Percentiles rank a stretch among this genome's conserved stretches.
Conservation (phyloP, 306 rosid species). For the Trifolium dubium region DNA sequence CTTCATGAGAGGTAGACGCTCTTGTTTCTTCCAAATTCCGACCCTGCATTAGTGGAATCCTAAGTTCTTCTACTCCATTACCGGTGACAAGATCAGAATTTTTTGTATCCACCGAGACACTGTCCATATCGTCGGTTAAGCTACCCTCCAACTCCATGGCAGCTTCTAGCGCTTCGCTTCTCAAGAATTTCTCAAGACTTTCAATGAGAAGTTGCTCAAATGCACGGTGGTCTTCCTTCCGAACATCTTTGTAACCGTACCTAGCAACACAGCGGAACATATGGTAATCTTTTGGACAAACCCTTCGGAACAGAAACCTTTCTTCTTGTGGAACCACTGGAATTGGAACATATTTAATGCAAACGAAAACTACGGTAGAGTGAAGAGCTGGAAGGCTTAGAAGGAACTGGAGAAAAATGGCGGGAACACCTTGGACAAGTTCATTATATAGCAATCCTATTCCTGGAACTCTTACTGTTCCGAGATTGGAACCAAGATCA, state of each 20-base stretch:
- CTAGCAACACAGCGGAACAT: slow-evolving; percentile 94
- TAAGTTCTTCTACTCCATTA: slow-evolving; percentile 58
- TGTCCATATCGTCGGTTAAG: slow-evolving; percentile 54
- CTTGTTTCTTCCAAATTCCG: slow-evolving; percentile 49
- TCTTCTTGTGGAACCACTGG: slow-evolving; percentile 97
- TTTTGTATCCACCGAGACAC: slow-evolving; percentile 48
- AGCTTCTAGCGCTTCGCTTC: slow-evolving; percentile 84
- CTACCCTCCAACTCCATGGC: slow-evolving; percentile 72
- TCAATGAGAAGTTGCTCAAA: slow-evolving; percentile 90
- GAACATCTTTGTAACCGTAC: slow-evolving; percentile 86
- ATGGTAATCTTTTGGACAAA: slow-evolving; percentile 93
- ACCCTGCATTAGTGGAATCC: slow-evolving; percentile 68
- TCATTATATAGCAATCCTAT: slow-evolving; percentile 91
- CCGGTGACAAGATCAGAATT: slow-evolving; percentile 50
- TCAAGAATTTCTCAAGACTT: slow-evolving; percentile 86
- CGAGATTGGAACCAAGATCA: slow-evolving; percentile 88
- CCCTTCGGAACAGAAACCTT: slow-evolving; percentile 87
- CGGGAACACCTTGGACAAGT: slow-evolving; percentile 96
- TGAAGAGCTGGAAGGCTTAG: slow-evolving; percentile 93
- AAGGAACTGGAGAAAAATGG: slow-evolving; percentile 85
- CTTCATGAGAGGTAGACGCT: slow-evolving; percentile 52
- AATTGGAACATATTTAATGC: slow-evolving; percentile 92
- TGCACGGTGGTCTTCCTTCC: slow-evolving; percentile 93
- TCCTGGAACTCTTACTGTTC: slow-evolving; percentile 94
- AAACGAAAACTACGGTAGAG: slow-evolving; percentile 79